Percentiles rank a stretch among this genome's conserved stretches.
Evolutionary conservation across 257 asterid genomes (phyloP).

Genomic region (Solanum rostratum): DNA sequence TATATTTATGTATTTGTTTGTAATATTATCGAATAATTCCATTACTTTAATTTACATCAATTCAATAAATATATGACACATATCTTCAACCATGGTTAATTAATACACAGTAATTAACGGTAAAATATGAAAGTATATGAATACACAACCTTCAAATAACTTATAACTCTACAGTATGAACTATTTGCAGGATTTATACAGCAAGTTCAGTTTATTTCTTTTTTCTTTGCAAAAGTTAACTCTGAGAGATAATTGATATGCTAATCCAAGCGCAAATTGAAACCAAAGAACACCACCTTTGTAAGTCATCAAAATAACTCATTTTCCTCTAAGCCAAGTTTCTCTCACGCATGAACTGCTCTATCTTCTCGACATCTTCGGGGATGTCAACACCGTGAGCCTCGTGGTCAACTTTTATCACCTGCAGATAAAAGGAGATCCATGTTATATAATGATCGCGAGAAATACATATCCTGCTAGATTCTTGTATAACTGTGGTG

Average conservation of each 20-base stretch:
- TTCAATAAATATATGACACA: not conserved
- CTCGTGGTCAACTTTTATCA: conserved; percentile 5
- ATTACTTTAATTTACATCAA: too few relatives aligned
- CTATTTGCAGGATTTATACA: not conserved
- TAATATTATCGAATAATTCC: too few relatives aligned
- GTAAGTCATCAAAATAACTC: not conserved
- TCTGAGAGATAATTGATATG: not conserved
- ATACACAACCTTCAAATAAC: not conserved
- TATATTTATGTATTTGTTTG: not conserved
- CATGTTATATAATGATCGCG: not conserved
- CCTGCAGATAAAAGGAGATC: not conserved
- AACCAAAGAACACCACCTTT: not conserved
- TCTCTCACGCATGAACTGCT: not conserved
- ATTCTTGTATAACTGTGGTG: not conserved
- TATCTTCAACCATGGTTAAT: not conserved
- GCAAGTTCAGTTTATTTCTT: not conserved
- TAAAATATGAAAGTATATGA: not conserved
- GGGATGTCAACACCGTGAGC: conserved; percentile 3
- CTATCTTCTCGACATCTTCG: conserved; percentile 7
- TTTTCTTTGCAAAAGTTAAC: not conserved
- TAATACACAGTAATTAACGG: not conserved
- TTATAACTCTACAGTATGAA: not conserved
- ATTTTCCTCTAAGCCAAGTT: not conserved
- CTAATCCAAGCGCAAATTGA: not conserved
- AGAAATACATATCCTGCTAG: not conserved